These are phyloP conservation scores for Pythium volutum DNA, from an alignment of 352 stramenopile species.

Conservation along the genomic window DNA sequence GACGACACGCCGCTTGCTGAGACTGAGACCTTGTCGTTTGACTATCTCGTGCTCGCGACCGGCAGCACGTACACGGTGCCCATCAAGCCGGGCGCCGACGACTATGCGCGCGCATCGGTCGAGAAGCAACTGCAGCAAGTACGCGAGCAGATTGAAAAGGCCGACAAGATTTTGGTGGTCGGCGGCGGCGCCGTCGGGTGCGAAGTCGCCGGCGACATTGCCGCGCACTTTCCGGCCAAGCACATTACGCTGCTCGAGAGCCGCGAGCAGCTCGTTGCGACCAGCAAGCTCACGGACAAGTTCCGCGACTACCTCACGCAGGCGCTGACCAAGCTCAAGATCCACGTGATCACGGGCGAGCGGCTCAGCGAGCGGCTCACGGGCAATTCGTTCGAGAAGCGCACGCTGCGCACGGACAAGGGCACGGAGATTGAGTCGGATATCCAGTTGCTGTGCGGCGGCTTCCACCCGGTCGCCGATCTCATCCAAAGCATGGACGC, in stretches of 20 bases:
- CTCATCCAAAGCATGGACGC: slow-evolving; percentile 34
- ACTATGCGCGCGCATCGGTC: slow-evolving; percentile 21
- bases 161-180: slow-evolving; percentile 48
- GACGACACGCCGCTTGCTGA: slow-evolving; percentile 15
- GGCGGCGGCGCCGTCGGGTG: slow-evolving; percentile 52
- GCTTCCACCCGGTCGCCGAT: slow-evolving; percentile 32
- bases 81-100: slow-evolving; percentile 18
- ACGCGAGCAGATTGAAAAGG: slow-evolving; percentile 31
- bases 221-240: slow-evolving; percentile 49
- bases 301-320: slow-evolving; percentile 38
- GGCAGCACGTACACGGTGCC: slow-evolving; percentile 31
- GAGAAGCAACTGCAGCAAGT: slow-evolving; percentile 36
- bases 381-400: slow-evolving; percentile 36
- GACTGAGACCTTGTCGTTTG: slow-evolving; percentile 22
- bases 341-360: slow-evolving; percentile 58
- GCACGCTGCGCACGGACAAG: slow-evolving; percentile 42
- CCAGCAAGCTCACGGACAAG: slow-evolving; percentile 42
- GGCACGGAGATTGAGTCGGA: slow-evolving; percentile 54
- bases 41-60: slow-evolving; percentile 31
- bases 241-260: slow-evolving; percentile 53
- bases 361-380: slow-evolving; percentile 38
- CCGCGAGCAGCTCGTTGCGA: slow-evolving; percentile 32
- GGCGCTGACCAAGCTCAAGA: slow-evolving; percentile 34
- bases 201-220: slow-evolving; percentile 64
- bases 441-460: slow-evolving; percentile 48